phyloP scores from a whole-genome alignment of 2,329 filamentous ascomycete species.

The Chaetomium strumarium region DNA sequence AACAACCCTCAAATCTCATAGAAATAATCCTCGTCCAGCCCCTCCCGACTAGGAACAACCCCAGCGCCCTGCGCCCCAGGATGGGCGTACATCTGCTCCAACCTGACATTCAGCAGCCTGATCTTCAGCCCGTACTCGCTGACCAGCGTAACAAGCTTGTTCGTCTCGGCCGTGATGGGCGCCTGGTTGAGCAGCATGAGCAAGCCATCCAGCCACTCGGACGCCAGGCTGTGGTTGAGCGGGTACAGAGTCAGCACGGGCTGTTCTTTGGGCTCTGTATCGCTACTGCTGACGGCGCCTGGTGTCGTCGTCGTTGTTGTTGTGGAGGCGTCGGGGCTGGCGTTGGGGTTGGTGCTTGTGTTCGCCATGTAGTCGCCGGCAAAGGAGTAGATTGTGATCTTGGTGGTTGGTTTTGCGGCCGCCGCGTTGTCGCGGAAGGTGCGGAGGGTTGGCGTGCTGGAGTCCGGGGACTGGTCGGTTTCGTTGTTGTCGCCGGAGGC shows the following conservation, averaged over 20 bases:
- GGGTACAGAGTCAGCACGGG: constrained; percentile 80
- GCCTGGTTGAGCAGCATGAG: constrained; percentile 92
- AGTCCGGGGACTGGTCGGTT: constrained; percentile 36
- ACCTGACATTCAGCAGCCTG: constrained; percentile 79
- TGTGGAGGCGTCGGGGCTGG: not conserved
- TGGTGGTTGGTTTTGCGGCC: constrained; percentile 55
- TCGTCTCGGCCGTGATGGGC: constrained; percentile 95
- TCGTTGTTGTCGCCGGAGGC: not conserved
- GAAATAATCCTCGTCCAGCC: constrained; percentile 87
- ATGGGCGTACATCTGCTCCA: constrained; percentile 68
- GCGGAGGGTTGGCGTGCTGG: constrained; percentile 28
- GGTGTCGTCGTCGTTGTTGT: constrained; percentile 22
- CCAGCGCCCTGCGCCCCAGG: constrained; percentile 56
- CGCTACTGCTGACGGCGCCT: constrained; percentile 28
- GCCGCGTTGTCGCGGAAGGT: constrained; percentile 6
- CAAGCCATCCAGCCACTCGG: constrained; percentile 93
- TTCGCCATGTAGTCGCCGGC: constrained; percentile 31
- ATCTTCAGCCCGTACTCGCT: constrained; percentile 91
- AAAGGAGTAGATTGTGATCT: constrained; percentile 86
- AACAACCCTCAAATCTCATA: constrained; percentile 59
- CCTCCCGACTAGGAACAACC: constrained; percentile 73
- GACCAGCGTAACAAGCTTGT: constrained; percentile 78
- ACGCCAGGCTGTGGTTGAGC: constrained; percentile 72
- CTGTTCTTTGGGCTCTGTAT: constrained; percentile 53
- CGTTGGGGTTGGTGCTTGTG: not conserved